phyloP scores from a whole-genome alignment of 2,329 filamentous ascomycete genomes.

The Periconia sp. region DNA sequence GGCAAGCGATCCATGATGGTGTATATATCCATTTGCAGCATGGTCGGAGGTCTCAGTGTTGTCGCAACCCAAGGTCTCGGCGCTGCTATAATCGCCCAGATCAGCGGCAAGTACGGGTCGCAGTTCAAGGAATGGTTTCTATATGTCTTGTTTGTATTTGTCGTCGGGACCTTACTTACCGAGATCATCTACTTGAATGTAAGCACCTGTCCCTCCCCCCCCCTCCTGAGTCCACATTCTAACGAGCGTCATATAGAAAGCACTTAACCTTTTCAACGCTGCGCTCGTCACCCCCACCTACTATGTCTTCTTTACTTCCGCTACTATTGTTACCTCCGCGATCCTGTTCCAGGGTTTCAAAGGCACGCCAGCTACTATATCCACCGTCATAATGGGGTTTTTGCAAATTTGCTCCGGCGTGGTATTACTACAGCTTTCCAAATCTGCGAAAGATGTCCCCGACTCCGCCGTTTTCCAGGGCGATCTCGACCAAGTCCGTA shows the following conservation, averaged over 20 bases:
- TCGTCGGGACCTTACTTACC: constrained; percentile 82
- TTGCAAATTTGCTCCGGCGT: constrained; percentile 92
- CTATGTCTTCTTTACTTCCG: constrained; percentile 96
- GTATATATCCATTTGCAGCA: constrained; percentile 93
- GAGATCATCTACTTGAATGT: constrained; percentile 97
- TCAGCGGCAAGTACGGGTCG: constrained; percentile 64
- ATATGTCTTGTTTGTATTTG: constrained; percentile 88
- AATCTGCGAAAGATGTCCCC: constrained; percentile 95
- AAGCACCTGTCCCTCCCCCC: constrained; percentile 46
- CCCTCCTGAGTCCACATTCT: not conserved
- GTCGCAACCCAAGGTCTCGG: constrained; percentile 93
- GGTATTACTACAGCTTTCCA: constrained; percentile 90
- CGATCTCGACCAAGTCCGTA: constrained; percentile 91
- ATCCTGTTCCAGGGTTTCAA: constrained; percentile 94
- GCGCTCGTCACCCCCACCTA: constrained; percentile 97
- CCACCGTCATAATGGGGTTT: constrained; percentile 91
- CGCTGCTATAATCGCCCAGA: constrained; percentile 85
- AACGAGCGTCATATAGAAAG: constrained; percentile 72
- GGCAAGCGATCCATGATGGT: constrained; percentile 98
- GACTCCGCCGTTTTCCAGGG: constrained; percentile 90
- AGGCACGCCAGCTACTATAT: constrained; percentile 75
- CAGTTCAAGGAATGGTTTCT: constrained; percentile 99
- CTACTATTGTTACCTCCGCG: constrained; percentile 91
- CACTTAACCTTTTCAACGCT: constrained; percentile 93
- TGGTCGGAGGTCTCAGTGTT: constrained; percentile 91